Base-by-base conservation (phyloP, 2,329 filamentous ascomycete species). In the Dactylellina haptotyla region DNA sequence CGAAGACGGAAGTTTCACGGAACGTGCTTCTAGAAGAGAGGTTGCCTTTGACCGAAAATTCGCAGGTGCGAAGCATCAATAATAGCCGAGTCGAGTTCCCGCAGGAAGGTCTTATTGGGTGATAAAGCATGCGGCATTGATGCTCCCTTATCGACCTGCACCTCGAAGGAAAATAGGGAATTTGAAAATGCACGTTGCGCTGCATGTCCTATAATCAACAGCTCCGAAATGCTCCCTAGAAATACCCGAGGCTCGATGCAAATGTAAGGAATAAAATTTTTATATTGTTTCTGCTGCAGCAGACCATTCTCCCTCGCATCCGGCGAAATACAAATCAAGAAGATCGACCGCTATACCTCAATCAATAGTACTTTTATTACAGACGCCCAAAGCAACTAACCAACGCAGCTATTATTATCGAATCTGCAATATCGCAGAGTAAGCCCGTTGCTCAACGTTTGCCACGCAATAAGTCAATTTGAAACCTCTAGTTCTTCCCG, bases 381-480 rank as follows among this genome's bases (percentile, higher is more conserved):
- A 28, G 5, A n/a, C 53, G 46, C 57, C 37, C 23, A 65, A 65
- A 28, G 37, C 51, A 14, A 5, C 41, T 45, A 43, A 41, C 39
- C 28, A 54, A 37, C 48, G 14, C 25, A 37, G 30, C 28, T 58
- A 34, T 28, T 61, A 59, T 61, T 59, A 53, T 20, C 30, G 5
- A n/a, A 37, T 16, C 28, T 69, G 56, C 48, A 69, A 62, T 62
- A 69, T 69, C 37, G 34, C 37, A 51, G 56, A 26, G 16, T 4
- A 65, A n/a, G 39, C 32, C 28, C 41, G 20, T 34, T 53, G 46
- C 41, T 59, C 20, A 71, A 63, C 50, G 57, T 71, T 72, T 72
- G 67, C 67, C 67, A 72, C 67, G 67, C 67, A 72, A 46, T 72
- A 64, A 72, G 67, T 72, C 67, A 72, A 72, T 20, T 41, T 72